Conservation (phyloP, 495 filamentous ascomycete species). For the Aspergillus bertholletiae region DNA sequence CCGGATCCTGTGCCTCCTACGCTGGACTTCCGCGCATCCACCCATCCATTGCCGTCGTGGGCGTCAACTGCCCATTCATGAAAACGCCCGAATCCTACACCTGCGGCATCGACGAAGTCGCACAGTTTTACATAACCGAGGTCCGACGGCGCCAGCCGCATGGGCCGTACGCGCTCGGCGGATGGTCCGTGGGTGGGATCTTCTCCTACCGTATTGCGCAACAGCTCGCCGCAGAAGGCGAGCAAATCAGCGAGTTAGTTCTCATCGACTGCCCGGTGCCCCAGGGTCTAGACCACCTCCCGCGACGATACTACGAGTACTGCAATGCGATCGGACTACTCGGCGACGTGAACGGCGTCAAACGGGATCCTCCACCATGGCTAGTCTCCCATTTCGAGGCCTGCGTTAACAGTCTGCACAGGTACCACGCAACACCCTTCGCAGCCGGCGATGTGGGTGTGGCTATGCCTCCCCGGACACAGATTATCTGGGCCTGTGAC, state of each 20-base stretch:
- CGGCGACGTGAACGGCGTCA: slow-evolving; percentile 34
- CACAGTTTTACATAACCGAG: slow-evolving; percentile 54
- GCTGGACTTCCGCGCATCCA: slow-evolving; percentile 41
- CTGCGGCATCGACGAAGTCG: slow-evolving; percentile 23
- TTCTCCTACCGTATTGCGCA: slow-evolving; percentile 36
- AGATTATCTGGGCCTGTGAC: slow-evolving; percentile 27
- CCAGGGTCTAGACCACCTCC: slow-evolving; percentile 24
- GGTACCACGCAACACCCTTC: slow-evolving; percentile 25
- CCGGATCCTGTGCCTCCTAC: slow-evolving; percentile 66
- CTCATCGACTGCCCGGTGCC: slow-evolving; percentile 33
- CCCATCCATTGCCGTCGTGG: slow-evolving; percentile 49
- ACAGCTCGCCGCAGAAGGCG: slow-evolving; percentile 24
- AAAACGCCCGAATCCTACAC: slow-evolving; percentile 49
- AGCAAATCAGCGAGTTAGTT: slow-evolving; percentile 29
- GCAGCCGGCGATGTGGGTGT: background rate
- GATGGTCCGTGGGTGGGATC: slow-evolving; percentile 50
- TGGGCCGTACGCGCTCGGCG: slow-evolving; percentile 67
- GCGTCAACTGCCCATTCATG: slow-evolving; percentile 64
- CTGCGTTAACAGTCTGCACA: slow-evolving; percentile 28
- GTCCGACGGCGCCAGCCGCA: slow-evolving; percentile 59
- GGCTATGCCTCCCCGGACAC: slow-evolving; percentile 18
- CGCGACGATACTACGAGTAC: slow-evolving; percentile 29
- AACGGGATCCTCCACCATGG: slow-evolving; percentile 23
- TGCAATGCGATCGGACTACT: slow-evolving; percentile 42
- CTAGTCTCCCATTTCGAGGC: slow-evolving; percentile 32